A percentile compares a stretch with the other conserved stretches of the same genome.
Conservation (phyloP, 2,329 filamentous ascomycete genomes). For the Fragosphaeria purpurea region DNA sequence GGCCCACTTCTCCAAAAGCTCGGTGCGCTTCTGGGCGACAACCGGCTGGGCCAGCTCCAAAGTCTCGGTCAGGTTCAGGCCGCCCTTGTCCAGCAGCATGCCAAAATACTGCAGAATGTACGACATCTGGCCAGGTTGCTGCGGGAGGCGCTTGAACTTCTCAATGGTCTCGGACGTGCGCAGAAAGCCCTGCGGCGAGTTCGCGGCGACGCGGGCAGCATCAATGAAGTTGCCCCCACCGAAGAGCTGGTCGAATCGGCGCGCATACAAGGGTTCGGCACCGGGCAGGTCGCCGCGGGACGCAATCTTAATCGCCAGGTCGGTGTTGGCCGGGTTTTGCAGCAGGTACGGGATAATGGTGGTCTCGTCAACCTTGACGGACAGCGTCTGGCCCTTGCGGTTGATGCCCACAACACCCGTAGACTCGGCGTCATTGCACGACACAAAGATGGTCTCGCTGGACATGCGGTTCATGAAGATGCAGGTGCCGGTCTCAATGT, state of each 20-base stretch:
- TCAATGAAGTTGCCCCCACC: conserved; percentile 70
- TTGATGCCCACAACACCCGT: conserved; percentile 91
- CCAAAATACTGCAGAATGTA: conserved; percentile 96
- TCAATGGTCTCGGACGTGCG: conserved; percentile 93
- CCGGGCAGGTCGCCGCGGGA: conserved; percentile 88
- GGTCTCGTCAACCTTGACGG: conserved; percentile 85
- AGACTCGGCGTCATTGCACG: conserved; percentile 71
- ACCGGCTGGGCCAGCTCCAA: conserved; percentile 89
- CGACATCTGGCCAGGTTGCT: conserved; percentile 77
- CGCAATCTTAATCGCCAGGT: conserved; percentile 91
- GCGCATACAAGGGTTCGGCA: conserved; percentile 84
- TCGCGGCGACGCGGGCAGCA: conserved; percentile 91
- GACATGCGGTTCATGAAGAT: conserved; percentile 99
- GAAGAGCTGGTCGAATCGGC: conserved; percentile 86
- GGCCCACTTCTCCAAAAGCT: conserved; percentile 96
- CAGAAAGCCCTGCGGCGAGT: conserved; percentile 90
- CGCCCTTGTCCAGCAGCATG: conserved; percentile 90
- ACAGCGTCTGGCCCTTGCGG: conserved; percentile 91
- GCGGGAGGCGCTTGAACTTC: conserved; percentile 79
- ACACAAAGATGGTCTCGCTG: conserved; percentile 97
- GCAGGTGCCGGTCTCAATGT: conserved; percentile 87
- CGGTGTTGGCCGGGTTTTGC: conserved; percentile 88
- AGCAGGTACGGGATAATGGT: conserved; percentile 90
- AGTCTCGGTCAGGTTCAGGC: conserved; percentile 85
- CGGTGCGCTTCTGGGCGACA: conserved; percentile 85